Evolutionary conservation across 495 filamentous ascomycete genomes (phyloP), one percentile per base, ranked within the genome.

Genomic region (Pyronema domesticum): DNA sequence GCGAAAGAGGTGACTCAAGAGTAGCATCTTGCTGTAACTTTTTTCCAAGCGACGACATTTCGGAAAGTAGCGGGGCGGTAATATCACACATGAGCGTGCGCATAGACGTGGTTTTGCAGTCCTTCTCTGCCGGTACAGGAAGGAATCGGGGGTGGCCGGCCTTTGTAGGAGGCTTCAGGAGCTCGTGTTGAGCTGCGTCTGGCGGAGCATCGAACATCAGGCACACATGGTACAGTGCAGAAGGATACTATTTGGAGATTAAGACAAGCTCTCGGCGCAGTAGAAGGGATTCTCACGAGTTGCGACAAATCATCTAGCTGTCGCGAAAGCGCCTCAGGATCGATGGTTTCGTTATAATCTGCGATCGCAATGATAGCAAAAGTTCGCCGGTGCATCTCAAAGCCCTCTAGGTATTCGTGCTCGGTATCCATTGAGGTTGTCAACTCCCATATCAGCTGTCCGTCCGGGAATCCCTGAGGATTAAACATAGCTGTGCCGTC

Each of bases 71-170:
- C 14, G 83, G 62, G 15, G 86, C 82, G 4, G 87, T 89, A 46
- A 95, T 77, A 68, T 95, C 88, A 64, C 91, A 94, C 74, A 96
- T 81, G 57, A 94, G 77, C 2, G 86, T 94, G 68, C 91, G 94
- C 72, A 94, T 89, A 3, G 85, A 94, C n/a, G 86, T 93, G 44
- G 79, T 76, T 65, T 80, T 84, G 36, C 79, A 85, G 15, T 78
- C 72, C 54, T 81, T 74, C 14, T 72, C 72, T 0, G 80, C 75
- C n/a, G 87, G 88, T 13, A 98, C 78, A 49, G 80, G 74, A 37
- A 84, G 71, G 35, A 93, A 73, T 8, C 39, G 45, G 3, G 55
- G 55, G 13, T 58, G 61, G 6, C 60, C 68, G 60, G 70, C 71
- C 30, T 13, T 13, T 30, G 23, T 30, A 13, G 39, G 72, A 35